Evolutionary conservation across 257 asterid species (phyloP), one percentile per base, ranked within the genome.

Genomic region (Haberlea rhodopensis): DNA sequence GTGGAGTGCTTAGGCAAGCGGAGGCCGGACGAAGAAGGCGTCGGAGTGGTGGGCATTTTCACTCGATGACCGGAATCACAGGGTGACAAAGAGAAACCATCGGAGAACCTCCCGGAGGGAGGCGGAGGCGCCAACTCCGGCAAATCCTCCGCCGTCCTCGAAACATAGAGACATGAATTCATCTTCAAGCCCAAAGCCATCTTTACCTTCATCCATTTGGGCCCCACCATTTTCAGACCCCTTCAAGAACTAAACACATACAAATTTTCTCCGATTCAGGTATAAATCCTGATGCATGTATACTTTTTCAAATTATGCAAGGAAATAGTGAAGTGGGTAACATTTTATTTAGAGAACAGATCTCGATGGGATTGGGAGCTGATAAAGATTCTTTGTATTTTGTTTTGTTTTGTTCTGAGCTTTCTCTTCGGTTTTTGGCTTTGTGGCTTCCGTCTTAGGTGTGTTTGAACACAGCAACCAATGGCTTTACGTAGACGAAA

Each of bases 201-300:
- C 77, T 86, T 87, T 49, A 62, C 94, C 64, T 89, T 89, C 69
- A 82, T 66, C 98, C 98, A 91, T 89, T 77, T 84, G 73, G 89
- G 87, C 54, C 76, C 80, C 18, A 73, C 90, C 96, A 89, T 85
- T 68, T 62, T 49, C 46, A 15, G 3, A 26, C 1, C 6, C 9
- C 55, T 63, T 58, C 74, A 71, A 22, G 21, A 46, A 26, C 69
- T 60, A 56, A 3, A 20, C 45, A 51, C n/a, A 55, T 58, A 73
- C 66, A 62, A 49, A 64, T 23, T 40, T 59, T 68, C 25, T 31
- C 26, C 53, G 31, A 52, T 0, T 29, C 22, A 26, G 24, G 66
- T 16, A 37, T 1, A 67, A 34, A 26, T 46, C 40, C 22, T 69
- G 63, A 53, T 57, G 65, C 20, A 60, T 11, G 53, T 15, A 27